These are phyloP conservation scores for Camellia granthamiana DNA, from an alignment of 148 eudicot species.

Conservation along the genomic window DNA sequence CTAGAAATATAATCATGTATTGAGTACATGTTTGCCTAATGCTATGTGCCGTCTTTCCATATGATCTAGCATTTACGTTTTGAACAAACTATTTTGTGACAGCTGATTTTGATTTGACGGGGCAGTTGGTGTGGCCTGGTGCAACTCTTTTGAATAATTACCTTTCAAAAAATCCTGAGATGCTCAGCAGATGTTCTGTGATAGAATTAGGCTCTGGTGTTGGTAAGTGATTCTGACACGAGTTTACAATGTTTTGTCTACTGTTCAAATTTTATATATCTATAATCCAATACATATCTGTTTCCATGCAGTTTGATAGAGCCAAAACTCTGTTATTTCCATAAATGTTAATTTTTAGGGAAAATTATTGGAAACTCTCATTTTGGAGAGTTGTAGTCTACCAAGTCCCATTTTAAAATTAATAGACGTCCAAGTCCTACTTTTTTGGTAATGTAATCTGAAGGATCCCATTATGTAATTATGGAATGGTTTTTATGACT, in stretches of 20 bases:
- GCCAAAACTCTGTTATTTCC: neutral
- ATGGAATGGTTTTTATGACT: too few species aligned
- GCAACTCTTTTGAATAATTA: constrained; percentile 76
- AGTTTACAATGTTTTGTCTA: neutral
- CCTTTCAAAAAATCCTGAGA: constrained; percentile 64
- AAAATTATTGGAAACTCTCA: too few species aligned
- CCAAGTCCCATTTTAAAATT: too few species aligned
- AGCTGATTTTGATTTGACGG: constrained; percentile 98
- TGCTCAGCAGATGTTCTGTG: constrained; percentile 68
- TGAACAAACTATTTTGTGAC: constrained; percentile 25
- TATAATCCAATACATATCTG: neutral
- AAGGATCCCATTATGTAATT: too few species aligned
- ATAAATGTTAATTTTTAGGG: too few species aligned
- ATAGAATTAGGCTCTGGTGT: constrained; percentile 95
- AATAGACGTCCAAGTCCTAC: too few species aligned
- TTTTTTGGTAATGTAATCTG: too few species aligned
- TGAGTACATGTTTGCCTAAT: neutral
- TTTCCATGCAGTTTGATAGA: neutral
- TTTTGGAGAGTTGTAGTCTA: too few species aligned
- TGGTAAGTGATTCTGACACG: constrained; percentile 39
- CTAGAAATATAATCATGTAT: neutral
- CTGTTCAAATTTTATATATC: neutral
- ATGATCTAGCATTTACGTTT: neutral
- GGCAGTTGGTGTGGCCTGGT: constrained; percentile 98
- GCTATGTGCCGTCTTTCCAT: neutral